Evolutionary conservation across 805 yeast species (phyloP), one percentile per base, ranked within the genome.

Genomic region (Kluyveromyces aestuarii): DNA sequence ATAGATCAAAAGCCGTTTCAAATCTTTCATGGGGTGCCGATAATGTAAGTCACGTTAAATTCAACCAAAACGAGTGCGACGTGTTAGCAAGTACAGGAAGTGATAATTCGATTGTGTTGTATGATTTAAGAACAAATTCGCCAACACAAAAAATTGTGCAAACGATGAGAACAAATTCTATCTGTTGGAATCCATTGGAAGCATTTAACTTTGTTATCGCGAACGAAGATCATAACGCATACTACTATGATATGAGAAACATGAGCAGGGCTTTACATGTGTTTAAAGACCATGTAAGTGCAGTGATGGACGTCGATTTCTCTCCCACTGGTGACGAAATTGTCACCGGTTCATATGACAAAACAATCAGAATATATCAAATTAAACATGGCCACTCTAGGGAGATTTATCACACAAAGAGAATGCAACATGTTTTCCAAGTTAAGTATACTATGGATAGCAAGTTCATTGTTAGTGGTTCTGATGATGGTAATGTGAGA

Each of bases 101-200:
- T 46, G 99, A 93, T 66, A 85, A 95, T 60, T 84, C 96, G 1
- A 75, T 93, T 46, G 90, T 91, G 2, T 71, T 93, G 38, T 93
- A 93, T 66, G 99, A 93, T 66, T 72, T 87, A 45, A 79, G 99
- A 60, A 87, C 96, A 7, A 81, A 86, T 59, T 77, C 95, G 2
- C 96, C 99, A 13, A 81, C 95, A 6, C 98, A 95, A 67, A 91
- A 90, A 65, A 79, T 91, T 50, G 85, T 84, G 43, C 86, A 93
- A 27, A 72, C 80, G 17, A 73, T 93, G 76, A 76, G 95, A 59
- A 86, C 90, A 17, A 93, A 93, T 66, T 75, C 91, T 43, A 74
- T 93, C 25, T 76, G 89, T 48, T 93, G 98, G 98, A 93, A 93
- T 68, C 99, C 99, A 5, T 87, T 93, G 84, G 98, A 93, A 67